A percentile compares a stretch with the other conserved stretches of the same genome.
Evolutionary conservation across 2,329 filamentous ascomycete genomes (phyloP).

Genomic region (Aureobasidium pullulans): DNA sequence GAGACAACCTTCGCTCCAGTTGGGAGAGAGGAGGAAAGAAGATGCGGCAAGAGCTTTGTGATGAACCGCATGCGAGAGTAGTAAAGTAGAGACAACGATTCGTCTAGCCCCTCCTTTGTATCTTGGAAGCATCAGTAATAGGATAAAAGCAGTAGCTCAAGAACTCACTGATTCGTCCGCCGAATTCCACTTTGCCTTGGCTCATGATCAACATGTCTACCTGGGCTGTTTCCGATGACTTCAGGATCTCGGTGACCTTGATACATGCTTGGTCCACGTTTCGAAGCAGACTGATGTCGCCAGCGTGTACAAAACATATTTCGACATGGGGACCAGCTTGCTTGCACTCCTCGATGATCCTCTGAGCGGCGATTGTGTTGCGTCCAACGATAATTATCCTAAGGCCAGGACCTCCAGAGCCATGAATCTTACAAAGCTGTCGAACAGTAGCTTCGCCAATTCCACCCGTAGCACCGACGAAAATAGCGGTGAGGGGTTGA

Average conservation of each 20-base stretch:
- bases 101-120: slow-evolving; percentile 20
- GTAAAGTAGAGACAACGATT: slow-evolving; percentile 19
- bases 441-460: slow-evolving; percentile 19
- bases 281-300: slow-evolving; percentile 30
- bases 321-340: slow-evolving; percentile 20
- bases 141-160: not conserved
- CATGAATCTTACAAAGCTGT: slow-evolving; percentile 16
- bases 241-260: slow-evolving; percentile 20
- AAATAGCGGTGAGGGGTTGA: slow-evolving; percentile 17
- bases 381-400: slow-evolving; percentile 20
- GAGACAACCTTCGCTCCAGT: slow-evolving; percentile 17
- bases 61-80: slow-evolving; percentile 22
- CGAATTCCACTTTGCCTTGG: slow-evolving; percentile 29
- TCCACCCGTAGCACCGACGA: slow-evolving; percentile 19
- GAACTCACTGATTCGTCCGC: not conserved
- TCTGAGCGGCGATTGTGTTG: slow-evolving; percentile 13
- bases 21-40: slow-evolving; percentile 12
- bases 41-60: slow-evolving; percentile 17
- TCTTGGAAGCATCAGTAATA: slow-evolving; percentile 5
- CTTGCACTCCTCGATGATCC: slow-evolving; percentile 15
- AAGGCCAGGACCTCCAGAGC: slow-evolving; percentile 11
- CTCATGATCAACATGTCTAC: slow-evolving; percentile 36
- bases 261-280: slow-evolving; percentile 29
- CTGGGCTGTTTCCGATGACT: slow-evolving; percentile 17
- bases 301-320: slow-evolving; percentile 24